phyloP scores from a whole-genome alignment of 352 stramenopile genomes.

The Globisporangium barbulae region DNA sequence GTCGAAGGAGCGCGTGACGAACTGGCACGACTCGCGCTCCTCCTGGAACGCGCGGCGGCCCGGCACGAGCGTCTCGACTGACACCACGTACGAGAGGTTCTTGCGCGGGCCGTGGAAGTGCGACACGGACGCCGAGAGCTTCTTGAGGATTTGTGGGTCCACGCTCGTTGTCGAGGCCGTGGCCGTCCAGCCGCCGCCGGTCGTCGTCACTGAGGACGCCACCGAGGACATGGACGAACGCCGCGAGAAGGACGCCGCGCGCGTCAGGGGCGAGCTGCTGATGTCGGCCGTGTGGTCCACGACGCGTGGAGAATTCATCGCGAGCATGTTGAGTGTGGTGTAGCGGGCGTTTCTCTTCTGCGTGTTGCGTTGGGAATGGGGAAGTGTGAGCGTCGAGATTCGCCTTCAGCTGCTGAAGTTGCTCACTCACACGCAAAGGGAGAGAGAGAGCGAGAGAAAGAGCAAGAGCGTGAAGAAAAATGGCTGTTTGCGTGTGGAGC shows the following conservation, averaged over 20 bases:
- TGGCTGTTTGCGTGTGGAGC: background rate
- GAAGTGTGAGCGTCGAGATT: slow-evolving; percentile 4
- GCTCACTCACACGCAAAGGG: background rate
- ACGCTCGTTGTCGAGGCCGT: slow-evolving; percentile 34
- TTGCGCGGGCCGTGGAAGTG: slow-evolving; percentile 63
- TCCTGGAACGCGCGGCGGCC: slow-evolving; percentile 51
- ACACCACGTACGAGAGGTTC: slow-evolving; percentile 79
- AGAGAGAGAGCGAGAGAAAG: background rate
- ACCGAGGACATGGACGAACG: slow-evolving; percentile 15
- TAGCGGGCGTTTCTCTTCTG: background rate
- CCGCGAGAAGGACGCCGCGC: slow-evolving; percentile 15
- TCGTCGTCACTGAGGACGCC: background rate
- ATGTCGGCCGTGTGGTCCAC: background rate
- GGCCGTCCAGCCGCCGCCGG: slow-evolving; percentile 26
- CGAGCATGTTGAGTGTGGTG: background rate
- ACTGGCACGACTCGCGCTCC: slow-evolving; percentile 64
- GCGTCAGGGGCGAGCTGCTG: slow-evolving; percentile 10
- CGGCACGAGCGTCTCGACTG: slow-evolving; percentile 66
- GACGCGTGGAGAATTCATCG: background rate
- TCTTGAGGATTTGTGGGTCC: slow-evolving; percentile 80
- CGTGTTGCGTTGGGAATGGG: background rate
- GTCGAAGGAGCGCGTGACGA: slow-evolving; percentile 71
- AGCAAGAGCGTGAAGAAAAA: background rate
- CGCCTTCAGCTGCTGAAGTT: background rate
- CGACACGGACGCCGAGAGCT: slow-evolving; percentile 70